phyloP scores from a whole-genome alignment of 345 rosid species.

The Salix suchowensis region DNA sequence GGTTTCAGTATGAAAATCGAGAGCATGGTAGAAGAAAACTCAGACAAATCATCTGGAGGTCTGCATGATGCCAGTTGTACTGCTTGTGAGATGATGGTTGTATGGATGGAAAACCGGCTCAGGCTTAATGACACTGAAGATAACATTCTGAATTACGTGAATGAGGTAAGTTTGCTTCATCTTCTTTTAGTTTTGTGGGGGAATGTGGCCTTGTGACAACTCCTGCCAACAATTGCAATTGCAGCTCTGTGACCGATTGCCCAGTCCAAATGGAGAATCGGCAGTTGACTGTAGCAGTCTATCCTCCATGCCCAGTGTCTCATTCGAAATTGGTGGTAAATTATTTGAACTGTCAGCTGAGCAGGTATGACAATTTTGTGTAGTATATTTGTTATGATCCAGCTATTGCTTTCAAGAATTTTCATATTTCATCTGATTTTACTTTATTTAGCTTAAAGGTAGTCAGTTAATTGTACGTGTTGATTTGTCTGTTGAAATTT shows the following conservation, averaged over 20 bases:
- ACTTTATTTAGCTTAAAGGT: neutral
- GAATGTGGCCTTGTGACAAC: neutral
- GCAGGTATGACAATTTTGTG: constrained; percentile 11
- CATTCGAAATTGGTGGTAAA: constrained; percentile 30
- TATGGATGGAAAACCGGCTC: constrained; percentile 29
- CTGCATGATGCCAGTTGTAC: constrained; percentile 19
- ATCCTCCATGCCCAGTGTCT: constrained; percentile 24
- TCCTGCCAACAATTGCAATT: neutral
- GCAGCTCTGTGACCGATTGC: constrained; percentile 31
- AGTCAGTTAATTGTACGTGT: neutral
- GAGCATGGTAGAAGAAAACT: constrained; percentile 22
- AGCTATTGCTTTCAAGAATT: neutral
- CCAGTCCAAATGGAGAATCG: constrained; percentile 31
- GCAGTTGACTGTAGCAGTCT: constrained; percentile 25
- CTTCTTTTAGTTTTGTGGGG: neutral
- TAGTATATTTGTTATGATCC: neutral
- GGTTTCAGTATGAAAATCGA: constrained; percentile 21
- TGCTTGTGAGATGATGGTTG: constrained; percentile 34
- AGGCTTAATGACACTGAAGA: constrained; percentile 26
- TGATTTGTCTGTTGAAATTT: neutral
- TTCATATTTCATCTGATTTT: neutral
- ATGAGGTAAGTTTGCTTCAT: constrained; percentile 5
- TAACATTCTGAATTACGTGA: constrained; percentile 18
- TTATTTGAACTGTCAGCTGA: constrained; percentile 22
- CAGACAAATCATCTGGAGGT: constrained; percentile 8